A percentile compares a stretch with the other conserved stretches of the same genome.
Evolutionary conservation across 441 rosid species (phyloP).

Genomic region (Pelargonium fulgidum): DNA sequence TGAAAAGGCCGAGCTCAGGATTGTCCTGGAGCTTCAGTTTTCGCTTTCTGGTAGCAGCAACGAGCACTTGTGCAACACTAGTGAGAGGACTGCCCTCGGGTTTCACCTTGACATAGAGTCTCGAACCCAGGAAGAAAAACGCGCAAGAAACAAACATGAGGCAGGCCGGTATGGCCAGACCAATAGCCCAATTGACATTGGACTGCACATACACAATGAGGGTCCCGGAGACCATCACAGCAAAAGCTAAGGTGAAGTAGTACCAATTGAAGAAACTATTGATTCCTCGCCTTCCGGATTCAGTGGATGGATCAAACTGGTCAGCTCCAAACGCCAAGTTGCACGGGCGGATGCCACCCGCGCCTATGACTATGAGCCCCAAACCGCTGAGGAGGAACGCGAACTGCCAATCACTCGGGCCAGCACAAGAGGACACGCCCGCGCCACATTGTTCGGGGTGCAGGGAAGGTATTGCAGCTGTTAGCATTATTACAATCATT

Average conservation of each 20-base stretch:
- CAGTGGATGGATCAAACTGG: slow-evolving; percentile 35
- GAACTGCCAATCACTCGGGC: slow-evolving; percentile 29
- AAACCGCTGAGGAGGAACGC: slow-evolving; percentile 25
- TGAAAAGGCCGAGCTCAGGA: slow-evolving; percentile 23
- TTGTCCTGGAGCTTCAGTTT: slow-evolving; percentile 16
- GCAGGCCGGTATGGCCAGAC: slow-evolving; percentile 32
- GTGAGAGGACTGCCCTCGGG: slow-evolving; percentile 39
- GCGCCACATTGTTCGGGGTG: slow-evolving; percentile 37
- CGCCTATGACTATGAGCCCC: slow-evolving; percentile 32
- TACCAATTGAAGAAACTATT: slow-evolving; percentile 42
- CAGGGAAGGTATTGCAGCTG: slow-evolving; percentile 30
- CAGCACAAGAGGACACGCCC: slow-evolving; percentile 14
- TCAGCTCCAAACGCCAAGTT: slow-evolving; percentile 44
- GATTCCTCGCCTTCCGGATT: slow-evolving; percentile 32
- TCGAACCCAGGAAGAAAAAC: slow-evolving; percentile 29
- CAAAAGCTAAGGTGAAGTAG: slow-evolving; percentile 35
- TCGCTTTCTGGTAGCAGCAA: slow-evolving; percentile 26
- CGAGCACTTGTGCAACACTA: slow-evolving; percentile 30
- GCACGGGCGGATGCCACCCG: slow-evolving; percentile 43
- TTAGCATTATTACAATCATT: slow-evolving; percentile 31
- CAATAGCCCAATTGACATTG: slow-evolving; percentile 31
- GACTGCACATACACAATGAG: slow-evolving; percentile 33
- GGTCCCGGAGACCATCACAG: slow-evolving; percentile 28
- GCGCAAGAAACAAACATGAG: slow-evolving; percentile 35
- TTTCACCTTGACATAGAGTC: slow-evolving; percentile 30